Percentiles rank a stretch among this genome's conserved stretches.
These are phyloP conservation scores for Aspergillus aculeatus DNA, from an alignment of 2,329 filamentous ascomycete species.

Conservation along the genomic window DNA sequence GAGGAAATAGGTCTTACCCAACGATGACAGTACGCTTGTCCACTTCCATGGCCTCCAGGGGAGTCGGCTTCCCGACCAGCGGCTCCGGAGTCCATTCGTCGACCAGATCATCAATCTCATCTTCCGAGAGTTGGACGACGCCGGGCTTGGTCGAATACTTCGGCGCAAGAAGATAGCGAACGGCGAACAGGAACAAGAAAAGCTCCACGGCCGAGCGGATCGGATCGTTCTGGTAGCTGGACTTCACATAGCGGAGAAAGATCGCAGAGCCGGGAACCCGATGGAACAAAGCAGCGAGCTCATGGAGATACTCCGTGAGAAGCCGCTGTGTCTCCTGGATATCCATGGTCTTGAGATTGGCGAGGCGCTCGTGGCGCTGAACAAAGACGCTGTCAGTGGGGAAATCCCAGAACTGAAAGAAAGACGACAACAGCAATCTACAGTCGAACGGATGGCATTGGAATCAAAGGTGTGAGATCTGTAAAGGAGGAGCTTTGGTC, in stretches of 20 bases:
- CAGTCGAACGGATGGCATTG: constrained; percentile 8
- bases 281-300: constrained; percentile 69
- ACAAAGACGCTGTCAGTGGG: background rate
- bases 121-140: constrained; percentile 83
- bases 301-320: constrained; percentile 55
- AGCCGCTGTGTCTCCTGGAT: constrained; percentile 55
- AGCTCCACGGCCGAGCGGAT: constrained; percentile 91
- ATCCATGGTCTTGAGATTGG: constrained; percentile 49
- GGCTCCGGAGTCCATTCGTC: constrained; percentile 97
- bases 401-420: constrained; percentile 14
- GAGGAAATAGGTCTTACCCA: constrained; percentile 59
- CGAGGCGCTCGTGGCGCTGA: constrained; percentile 12
- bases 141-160: constrained; percentile 92
- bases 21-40: constrained; percentile 85
- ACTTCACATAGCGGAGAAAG: constrained; percentile 90
- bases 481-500: background rate
- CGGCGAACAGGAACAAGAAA: constrained; percentile 90
- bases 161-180: constrained; percentile 86
- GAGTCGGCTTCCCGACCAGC: constrained; percentile 70
- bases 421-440: constrained; percentile 20
- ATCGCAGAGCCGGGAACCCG: constrained; percentile 92
- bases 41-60: constrained; percentile 75
- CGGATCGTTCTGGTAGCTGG: constrained; percentile 96
- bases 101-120: constrained; percentile 96
- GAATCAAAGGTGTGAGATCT: background rate